These are phyloP conservation scores for Diutina scorzettiae DNA, from an alignment of 1,139 yeast genomes.

Conservation along the genomic window DNA sequence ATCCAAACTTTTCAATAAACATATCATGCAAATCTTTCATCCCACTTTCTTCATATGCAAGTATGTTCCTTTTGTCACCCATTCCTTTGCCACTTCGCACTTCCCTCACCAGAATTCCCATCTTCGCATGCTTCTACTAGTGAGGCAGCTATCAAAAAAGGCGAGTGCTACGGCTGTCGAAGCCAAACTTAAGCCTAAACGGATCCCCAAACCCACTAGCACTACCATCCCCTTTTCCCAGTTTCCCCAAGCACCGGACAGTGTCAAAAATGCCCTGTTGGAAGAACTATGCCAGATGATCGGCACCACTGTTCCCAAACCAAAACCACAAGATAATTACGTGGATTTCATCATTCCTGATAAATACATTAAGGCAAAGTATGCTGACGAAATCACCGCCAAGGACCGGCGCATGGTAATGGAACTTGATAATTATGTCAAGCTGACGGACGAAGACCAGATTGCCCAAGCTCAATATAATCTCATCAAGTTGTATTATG, in stretches of 20 bases:
- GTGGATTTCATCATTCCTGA: conserved; percentile 21
- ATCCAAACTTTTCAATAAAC: background rate
- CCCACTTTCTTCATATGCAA: background rate
- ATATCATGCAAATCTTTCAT: background rate
- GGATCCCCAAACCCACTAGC: background rate
- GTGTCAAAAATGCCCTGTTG: conserved; percentile 1
- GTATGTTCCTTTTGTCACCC: background rate
- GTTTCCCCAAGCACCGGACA: conserved; percentile 1
- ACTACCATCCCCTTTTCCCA: background rate
- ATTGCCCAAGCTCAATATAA: conserved; percentile 17
- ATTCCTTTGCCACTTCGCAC: background rate
- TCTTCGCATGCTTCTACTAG: too few relatives aligned
- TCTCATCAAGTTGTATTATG: conserved; percentile 19
- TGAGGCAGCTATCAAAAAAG: background rate
- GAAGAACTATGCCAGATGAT: conserved; percentile 2
- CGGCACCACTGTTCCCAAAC: background rate
- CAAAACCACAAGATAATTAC: background rate
- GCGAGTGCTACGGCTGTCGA: background rate
- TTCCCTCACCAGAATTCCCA: too few relatives aligned
- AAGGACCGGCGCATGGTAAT: conserved; percentile 18
- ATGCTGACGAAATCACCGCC: conserved; percentile 14
- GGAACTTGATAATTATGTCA: conserved; percentile 15
- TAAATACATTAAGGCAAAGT: conserved; percentile 17
- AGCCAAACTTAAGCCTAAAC: background rate
- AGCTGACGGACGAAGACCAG: conserved; percentile 15